These are phyloP conservation scores for Cordyceps farinosa DNA, from an alignment of 2,329 filamentous ascomycete species.

Conservation along the genomic window DNA sequence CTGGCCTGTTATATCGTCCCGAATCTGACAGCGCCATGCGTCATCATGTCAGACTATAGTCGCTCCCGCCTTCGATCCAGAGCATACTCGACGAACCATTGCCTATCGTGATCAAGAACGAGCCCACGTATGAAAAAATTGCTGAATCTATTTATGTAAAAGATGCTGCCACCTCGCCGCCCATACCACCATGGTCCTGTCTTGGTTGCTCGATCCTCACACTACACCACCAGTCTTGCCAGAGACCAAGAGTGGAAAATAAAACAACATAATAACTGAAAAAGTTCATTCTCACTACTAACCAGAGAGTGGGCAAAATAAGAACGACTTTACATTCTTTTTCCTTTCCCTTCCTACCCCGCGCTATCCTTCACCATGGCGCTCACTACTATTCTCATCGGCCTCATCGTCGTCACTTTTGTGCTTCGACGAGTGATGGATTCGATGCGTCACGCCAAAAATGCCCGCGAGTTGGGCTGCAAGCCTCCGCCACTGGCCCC, in stretches of 20 bases:
- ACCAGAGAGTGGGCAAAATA: neutral
- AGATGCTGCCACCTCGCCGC: conserved; percentile 10
- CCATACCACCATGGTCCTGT: neutral
- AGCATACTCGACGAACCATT: conserved; percentile 12
- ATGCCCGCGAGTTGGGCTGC: conserved; percentile 22
- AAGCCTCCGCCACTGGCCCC: conserved; percentile 18
- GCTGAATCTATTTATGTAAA: conserved; percentile 14
- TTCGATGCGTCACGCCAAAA: conserved; percentile 13
- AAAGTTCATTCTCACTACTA: neutral
- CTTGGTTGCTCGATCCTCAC: neutral
- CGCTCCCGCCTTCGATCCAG: neutral
- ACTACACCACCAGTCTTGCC: conserved; percentile 2
- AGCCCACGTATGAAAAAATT: neutral
- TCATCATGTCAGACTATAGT: conserved; percentile 19
- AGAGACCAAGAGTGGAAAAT: conserved; percentile 8
- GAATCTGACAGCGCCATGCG: conserved; percentile 14
- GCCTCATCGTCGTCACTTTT: conserved; percentile 12
- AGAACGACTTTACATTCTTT: neutral
- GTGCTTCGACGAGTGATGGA: conserved; percentile 12
- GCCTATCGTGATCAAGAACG: conserved; percentile 10
- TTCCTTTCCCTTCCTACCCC: neutral
- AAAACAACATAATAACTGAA: neutral
- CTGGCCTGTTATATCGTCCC: conserved; percentile 1
- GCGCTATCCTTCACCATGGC: neutral
- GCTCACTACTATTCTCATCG: conserved; percentile 9